These are phyloP conservation scores for Cystobasidium pallidum DNA, from an alignment of 1,284 basidiomycete genomes.

Conservation along the genomic window DNA sequence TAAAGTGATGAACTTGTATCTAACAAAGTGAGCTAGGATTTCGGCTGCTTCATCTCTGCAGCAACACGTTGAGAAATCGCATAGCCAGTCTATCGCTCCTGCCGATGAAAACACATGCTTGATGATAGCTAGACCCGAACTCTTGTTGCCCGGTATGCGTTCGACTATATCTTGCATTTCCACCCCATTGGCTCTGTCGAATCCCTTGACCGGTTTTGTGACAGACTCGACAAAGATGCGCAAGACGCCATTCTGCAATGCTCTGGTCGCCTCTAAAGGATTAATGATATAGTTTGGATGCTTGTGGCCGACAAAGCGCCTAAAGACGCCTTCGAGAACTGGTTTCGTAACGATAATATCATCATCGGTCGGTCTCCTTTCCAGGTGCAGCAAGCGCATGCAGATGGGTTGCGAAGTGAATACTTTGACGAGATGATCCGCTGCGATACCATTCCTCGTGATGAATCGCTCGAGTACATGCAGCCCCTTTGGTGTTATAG, in stretches of 20 bases:
- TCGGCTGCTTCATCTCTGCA: conserved; percentile 96
- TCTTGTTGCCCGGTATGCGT: conserved; percentile 55
- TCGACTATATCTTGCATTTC: conserved; percentile 67
- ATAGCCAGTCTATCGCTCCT: conserved; percentile 91
- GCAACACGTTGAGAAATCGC: conserved; percentile 94
- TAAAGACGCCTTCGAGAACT: conserved; percentile 92
- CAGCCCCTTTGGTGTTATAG: conserved; percentile 94
- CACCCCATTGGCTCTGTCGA: conserved; percentile 61
- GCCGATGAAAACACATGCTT: conserved; percentile 85
- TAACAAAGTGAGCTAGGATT: conserved; percentile 94
- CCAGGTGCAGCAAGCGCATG: conserved; percentile 96
- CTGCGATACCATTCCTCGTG: conserved; percentile 93
- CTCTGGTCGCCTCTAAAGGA: conserved; percentile 43
- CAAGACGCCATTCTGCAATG: conserved; percentile 6
- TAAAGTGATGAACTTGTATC: conserved; percentile 85
- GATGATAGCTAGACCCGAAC: conserved; percentile 55
- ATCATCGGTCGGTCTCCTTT: conserved; percentile 87
- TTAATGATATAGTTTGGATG: conserved; percentile 69
- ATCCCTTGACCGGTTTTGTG: conserved; percentile 52
- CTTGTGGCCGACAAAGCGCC: conserved; percentile 74
- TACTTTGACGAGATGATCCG: conserved; percentile 85
- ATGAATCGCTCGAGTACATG: conserved; percentile 99
- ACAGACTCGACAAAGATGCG: conserved; percentile 48
- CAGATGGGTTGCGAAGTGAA: conserved; percentile 94
- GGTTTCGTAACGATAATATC: conserved; percentile 94